Evolutionary conservation across 176 grass and related monocot genomes (phyloP).

Genomic region (Olyra latifolia): DNA sequence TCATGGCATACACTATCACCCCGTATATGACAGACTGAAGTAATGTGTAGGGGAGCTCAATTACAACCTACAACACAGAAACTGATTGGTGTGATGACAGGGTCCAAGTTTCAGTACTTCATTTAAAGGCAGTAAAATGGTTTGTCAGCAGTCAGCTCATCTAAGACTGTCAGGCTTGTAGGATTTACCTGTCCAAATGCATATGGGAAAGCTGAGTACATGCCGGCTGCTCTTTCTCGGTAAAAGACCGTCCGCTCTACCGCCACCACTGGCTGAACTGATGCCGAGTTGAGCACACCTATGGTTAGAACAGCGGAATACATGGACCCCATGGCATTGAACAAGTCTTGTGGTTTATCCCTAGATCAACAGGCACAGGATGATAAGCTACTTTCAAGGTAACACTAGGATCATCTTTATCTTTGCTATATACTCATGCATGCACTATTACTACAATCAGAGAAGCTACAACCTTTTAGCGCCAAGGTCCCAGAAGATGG

Average conservation of each 20-base stretch:
- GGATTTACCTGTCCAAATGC: slow-evolving; percentile 12
- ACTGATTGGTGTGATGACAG: not conserved
- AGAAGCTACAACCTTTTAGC: not conserved
- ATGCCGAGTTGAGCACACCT: not conserved
- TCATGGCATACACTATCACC: not conserved
- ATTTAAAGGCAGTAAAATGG: not conserved
- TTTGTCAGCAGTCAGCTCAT: not conserved
- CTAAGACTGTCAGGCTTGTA: not conserved
- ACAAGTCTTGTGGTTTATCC: slow-evolving; percentile 11
- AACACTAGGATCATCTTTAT: too few species aligned
- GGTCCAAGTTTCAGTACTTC: not conserved
- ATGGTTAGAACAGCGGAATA: not conserved
- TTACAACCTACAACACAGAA: not conserved
- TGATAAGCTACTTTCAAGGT: not conserved
- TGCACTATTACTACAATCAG: too few species aligned
- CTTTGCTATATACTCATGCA: too few species aligned
- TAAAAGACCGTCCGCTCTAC: not conserved
- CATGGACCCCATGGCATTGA: slow-evolving; percentile 19
- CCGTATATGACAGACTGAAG: not conserved
- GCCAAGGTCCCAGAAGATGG: slow-evolving; percentile 17
- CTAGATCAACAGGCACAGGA: not conserved
- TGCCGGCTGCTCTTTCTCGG: slow-evolving; percentile 9
- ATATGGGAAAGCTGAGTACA: slow-evolving; percentile 27
- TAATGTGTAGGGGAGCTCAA: slow-evolving; percentile 4
- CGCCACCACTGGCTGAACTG: slow-evolving; percentile 24